Conservation (phyloP, 2,329 filamentous ascomycete species). For the Paracamarosporium sp. region DNA sequence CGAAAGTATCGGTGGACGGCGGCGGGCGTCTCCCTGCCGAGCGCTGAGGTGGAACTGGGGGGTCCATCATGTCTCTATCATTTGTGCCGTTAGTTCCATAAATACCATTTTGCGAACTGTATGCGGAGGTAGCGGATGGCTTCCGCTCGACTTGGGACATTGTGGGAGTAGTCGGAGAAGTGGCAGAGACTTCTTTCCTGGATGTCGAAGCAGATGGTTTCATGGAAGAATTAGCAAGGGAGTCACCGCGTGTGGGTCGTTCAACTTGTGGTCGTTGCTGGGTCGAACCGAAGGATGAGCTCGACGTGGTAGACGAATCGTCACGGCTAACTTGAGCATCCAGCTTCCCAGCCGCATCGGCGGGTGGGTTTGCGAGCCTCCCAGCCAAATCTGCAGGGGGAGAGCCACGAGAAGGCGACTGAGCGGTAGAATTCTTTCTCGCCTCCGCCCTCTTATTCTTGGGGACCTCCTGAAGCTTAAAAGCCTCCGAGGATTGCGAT, state of each 20-base stretch:
- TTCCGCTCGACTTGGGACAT: slow-evolving; percentile 48
- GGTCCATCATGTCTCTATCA: slow-evolving; percentile 50
- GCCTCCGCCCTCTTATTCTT: slow-evolving; percentile 64
- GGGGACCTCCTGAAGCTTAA: slow-evolving; percentile 82
- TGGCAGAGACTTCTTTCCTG: slow-evolving; percentile 66
- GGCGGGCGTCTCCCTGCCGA: slow-evolving; percentile 55
- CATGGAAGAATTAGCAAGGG: slow-evolving; percentile 52
- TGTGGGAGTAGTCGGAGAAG: slow-evolving; percentile 51
- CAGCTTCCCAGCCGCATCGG: slow-evolving; percentile 44
- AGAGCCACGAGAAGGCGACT: slow-evolving; percentile 49
- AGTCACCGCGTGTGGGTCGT: slow-evolving; percentile 66
- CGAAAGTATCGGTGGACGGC: slow-evolving; percentile 48
- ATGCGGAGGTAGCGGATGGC: slow-evolving; percentile 38
- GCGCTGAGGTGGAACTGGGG: slow-evolving; percentile 53
- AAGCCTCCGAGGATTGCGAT: slow-evolving; percentile 52
- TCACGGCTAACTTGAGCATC: slow-evolving; percentile 40
- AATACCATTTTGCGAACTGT: slow-evolving; percentile 48
- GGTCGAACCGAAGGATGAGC: slow-evolving; percentile 47
- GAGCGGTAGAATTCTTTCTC: slow-evolving; percentile 54
- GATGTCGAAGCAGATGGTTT: slow-evolving; percentile 53
- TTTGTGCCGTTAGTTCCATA: too few relatives aligned
- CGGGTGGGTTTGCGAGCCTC: slow-evolving; percentile 38
- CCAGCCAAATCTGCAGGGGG: slow-evolving; percentile 49
- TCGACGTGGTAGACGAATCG: slow-evolving; percentile 41
- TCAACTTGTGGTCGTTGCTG: slow-evolving; percentile 41